These are phyloP conservation scores for Funneliformis caledonium DNA, from an alignment of 371 early-diverging fungal genomes.

Conservation along the genomic window DNA sequence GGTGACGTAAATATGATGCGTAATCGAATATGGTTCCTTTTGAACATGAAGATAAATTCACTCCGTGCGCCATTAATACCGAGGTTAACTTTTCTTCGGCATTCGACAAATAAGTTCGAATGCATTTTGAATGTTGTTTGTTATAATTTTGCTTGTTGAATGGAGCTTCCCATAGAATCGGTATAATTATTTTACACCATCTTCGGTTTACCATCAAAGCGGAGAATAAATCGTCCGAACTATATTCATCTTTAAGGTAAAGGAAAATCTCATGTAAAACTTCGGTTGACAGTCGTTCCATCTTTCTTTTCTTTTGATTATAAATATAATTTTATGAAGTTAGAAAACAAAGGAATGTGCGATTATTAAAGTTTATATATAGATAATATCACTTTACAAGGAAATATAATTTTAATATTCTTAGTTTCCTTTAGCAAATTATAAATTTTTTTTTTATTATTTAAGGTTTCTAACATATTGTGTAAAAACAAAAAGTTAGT, in stretches of 20 bases:
- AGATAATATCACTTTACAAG: too few relatives aligned
- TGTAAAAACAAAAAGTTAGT: too few relatives aligned
- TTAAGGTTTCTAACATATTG: too few relatives aligned
- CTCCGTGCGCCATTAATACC: neutral
- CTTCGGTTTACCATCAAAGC: conserved; percentile 29
- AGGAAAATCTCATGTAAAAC: neutral
- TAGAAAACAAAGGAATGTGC: too few relatives aligned
- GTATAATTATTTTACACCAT: conserved; percentile 13
- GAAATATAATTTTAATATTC: too few relatives aligned
- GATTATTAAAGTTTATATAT: too few relatives aligned
- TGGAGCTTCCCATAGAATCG: conserved; percentile 3
- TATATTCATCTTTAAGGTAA: conserved; percentile 16
- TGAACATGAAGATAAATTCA: neutral
- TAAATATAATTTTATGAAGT: too few relatives aligned
- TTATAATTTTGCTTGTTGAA: neutral
- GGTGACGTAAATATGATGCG: neutral
- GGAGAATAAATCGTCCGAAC: neutral
- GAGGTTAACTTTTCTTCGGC: neutral
- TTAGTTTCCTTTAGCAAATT: too few relatives aligned
- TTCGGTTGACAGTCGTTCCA: neutral
- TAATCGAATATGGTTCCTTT: neutral
- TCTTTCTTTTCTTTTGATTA: neutral
- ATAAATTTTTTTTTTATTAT: too few relatives aligned
- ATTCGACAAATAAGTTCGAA: neutral
- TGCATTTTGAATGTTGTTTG: neutral